phyloP scores from a whole-genome alignment of 192 early-diverging fungal species.

The Podila verticillata region DNA sequence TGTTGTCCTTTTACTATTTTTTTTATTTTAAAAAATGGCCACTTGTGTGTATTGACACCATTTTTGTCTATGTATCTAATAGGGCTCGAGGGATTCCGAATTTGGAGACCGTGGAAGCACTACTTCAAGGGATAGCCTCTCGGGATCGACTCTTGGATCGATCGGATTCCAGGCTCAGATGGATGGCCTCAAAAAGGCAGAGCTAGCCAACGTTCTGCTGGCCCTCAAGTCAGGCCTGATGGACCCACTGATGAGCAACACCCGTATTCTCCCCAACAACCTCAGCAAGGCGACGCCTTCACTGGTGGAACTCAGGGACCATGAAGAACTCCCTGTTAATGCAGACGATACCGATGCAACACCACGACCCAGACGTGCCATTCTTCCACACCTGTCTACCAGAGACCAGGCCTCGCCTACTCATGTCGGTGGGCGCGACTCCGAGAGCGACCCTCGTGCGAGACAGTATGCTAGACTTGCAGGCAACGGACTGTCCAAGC shows the following conservation, averaged over 20 bases:
- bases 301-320: background rate
- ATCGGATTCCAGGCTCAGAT: slow-evolving; percentile 42
- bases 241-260: background rate
- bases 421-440: slow-evolving; percentile 2
- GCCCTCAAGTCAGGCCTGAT: slow-evolving; percentile 17
- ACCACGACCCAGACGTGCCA: slow-evolving; percentile 11
- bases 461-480: slow-evolving; percentile 28
- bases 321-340: slow-evolving; percentile 1
- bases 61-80: background rate
- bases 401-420: background rate
- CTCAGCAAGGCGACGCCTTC: background rate
- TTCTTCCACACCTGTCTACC: background rate
- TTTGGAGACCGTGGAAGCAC: slow-evolving; percentile 49
- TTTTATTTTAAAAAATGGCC: background rate
- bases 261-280: slow-evolving; percentile 20
- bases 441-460: slow-evolving; percentile 19
- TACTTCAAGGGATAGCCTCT: slow-evolving; percentile 43
- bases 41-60: background rate
- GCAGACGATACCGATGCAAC: slow-evolving; percentile 23
- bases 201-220: slow-evolving; percentile 16
- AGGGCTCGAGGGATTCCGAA: slow-evolving; percentile 40
- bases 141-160: slow-evolving; percentile 47
- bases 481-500: slow-evolving; percentile 17
- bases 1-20: background rate
- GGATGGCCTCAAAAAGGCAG: slow-evolving; percentile 37